Conservation (phyloP, 2,329 filamentous ascomycete species). For the Diaporthe citriasiana region DNA sequence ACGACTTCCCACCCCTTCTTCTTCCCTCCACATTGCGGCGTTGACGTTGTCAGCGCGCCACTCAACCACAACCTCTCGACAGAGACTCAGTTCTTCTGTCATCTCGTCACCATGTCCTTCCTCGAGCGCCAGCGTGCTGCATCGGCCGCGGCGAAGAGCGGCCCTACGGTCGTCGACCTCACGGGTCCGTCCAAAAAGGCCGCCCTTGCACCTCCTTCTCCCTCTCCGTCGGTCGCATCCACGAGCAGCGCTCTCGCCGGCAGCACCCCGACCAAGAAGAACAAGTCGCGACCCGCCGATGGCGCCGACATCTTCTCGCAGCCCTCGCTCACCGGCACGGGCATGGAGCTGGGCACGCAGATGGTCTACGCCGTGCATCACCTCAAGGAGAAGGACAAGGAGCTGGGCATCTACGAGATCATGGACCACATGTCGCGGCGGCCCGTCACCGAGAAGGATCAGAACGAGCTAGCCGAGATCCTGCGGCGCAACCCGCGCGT, state of each 20-base stretch:
- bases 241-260: conserved; percentile 62
- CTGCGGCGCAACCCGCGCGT: conserved; percentile 75
- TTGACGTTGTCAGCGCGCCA: conserved; percentile 31
- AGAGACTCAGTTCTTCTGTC: conserved; percentile 30
- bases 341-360: conserved; percentile 86
- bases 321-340: conserved; percentile 81
- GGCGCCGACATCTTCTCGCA: conserved; percentile 78
- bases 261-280: conserved; percentile 72
- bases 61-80: conserved; percentile 17
- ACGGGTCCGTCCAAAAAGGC: conserved; percentile 60
- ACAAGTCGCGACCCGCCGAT: conserved; percentile 67
- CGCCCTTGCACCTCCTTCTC: conserved; percentile 71
- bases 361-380: conserved; percentile 89
- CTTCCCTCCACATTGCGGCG: conserved; percentile 26
- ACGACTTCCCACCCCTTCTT: conserved; percentile 11
- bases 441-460: conserved; percentile 70
- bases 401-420: conserved; percentile 81
- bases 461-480: conserved; percentile 76
- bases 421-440: conserved; percentile 84
- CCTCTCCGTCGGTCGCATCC: conserved; percentile 70
- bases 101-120: conserved; percentile 66
- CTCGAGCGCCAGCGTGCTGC: conserved; percentile 76
- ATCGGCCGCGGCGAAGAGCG: conserved; percentile 70
- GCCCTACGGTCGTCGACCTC: conserved; percentile 63
- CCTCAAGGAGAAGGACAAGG: conserved; percentile 79